Percentiles rank a stretch among this genome's conserved stretches.
Conservation (phyloP, 495 filamentous ascomycete species). For the Podospora bellae-mahoneyi region DNA sequence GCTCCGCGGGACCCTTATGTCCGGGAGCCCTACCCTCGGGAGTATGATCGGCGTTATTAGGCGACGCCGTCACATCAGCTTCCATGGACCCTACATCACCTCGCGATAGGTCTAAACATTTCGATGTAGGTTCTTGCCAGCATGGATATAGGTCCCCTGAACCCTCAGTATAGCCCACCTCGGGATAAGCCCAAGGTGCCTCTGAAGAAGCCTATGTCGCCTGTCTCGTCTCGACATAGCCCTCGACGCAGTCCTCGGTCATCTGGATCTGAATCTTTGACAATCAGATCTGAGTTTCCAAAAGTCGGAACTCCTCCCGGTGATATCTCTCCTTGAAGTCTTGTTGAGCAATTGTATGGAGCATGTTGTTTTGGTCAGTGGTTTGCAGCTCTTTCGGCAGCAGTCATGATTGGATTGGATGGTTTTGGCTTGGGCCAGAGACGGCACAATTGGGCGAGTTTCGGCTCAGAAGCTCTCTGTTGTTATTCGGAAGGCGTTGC, state of each 20-base stretch:
- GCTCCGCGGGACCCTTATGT: constrained; percentile 53
- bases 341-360: neutral
- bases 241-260: too few species aligned
- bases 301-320: too few species aligned
- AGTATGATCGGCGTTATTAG: constrained; percentile 49
- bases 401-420: neutral
- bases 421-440: neutral
- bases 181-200: too few species aligned
- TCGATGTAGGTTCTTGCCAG: neutral
- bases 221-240: too few species aligned
- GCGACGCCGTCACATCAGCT: neutral
- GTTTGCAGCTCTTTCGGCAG: neutral
- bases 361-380: neutral
- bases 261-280: too few species aligned
- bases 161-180: too few species aligned
- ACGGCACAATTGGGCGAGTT: neutral
- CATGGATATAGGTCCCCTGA: too few species aligned
- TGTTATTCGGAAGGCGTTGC: neutral
- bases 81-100: neutral
- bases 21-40: constrained; percentile 46
- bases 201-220: too few species aligned
- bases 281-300: too few species aligned
- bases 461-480: neutral
- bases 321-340: neutral
- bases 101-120: neutral